phyloP scores from a whole-genome alignment of 345 rosid species.

The Erucastrum elatum region DNA sequence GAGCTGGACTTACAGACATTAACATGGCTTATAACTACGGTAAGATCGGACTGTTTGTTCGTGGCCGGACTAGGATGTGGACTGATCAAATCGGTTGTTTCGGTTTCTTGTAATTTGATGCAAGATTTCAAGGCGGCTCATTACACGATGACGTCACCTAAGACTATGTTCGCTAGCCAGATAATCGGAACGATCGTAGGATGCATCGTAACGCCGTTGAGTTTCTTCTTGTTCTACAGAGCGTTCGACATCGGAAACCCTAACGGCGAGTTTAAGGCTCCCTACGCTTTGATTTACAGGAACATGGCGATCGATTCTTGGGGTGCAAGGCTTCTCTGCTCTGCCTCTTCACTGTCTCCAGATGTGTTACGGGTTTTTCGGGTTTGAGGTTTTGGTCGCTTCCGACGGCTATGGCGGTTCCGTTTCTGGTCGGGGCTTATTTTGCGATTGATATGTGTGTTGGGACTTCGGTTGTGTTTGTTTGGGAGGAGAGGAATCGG shows the following conservation, averaged over 20 bases:
- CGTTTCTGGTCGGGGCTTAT: constrained; percentile 85
- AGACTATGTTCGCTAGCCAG: constrained; percentile 88
- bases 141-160: constrained; percentile 71
- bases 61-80: constrained; percentile 93
- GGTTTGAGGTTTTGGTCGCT: constrained; percentile 71
- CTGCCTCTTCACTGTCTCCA: constrained; percentile 41
- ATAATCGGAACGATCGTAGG: constrained; percentile 73
- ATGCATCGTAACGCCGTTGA: constrained; percentile 68
- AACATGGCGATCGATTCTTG: constrained; percentile 50
- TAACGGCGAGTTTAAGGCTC: constrained; percentile 81
- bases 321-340: constrained; percentile 48
- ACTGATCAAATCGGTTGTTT: constrained; percentile 77
- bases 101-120: constrained; percentile 86
- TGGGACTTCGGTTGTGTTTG: constrained; percentile 69
- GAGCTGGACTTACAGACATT: constrained; percentile 90
- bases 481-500: constrained; percentile 55
- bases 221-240: constrained; percentile 85
- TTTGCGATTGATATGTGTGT: constrained; percentile 83
- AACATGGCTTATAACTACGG: constrained; percentile 98
- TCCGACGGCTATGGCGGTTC: constrained; percentile 86
- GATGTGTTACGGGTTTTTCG: constrained; percentile 68
- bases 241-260: constrained; percentile 91
- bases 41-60: constrained; percentile 75
- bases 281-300: constrained; percentile 83
- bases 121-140: constrained; percentile 94